Base-by-base conservation (phyloP, 75 land plant genomes). In the Ceratopteris richardii region DNA sequence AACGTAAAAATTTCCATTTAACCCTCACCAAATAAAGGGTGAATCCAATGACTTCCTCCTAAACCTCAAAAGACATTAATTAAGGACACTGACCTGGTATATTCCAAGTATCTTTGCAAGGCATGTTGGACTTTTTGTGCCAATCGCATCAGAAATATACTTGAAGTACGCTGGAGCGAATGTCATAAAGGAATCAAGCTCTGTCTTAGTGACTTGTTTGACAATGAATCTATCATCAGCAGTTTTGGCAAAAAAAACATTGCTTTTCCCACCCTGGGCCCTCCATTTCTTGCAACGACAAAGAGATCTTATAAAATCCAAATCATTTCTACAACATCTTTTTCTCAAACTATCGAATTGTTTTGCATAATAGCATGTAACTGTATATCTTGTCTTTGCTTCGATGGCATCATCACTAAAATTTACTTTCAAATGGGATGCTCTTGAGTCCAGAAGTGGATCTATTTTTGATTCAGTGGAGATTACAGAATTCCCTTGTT, bases 251-350 rank as follows among this genome's bases (percentile, higher is more conserved):
- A 93, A 93, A 70, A 85, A 93, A 0, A 86, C 98, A 72, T 93
- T 93, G 60, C 98, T 93, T 61, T 93, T 93, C 13, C 98, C 98
- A 20, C 98, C n/a, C n/a, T n/a, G n/a, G n/a, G n/a, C n/a, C n/a
- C n/a, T n/a, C n/a, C n/a, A n/a, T n/a, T n/a, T n/a, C 98, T 60
- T 70, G 70, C 98, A 93, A 33, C 98, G 81, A 60, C 98, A 82
- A 26, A 93, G 60, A 19, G 98, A 93, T 26, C 82, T 63, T 24
- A 89, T 47, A 59, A 75, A 93, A 42, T 88, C 90, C 57, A n/a
- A n/a, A n/a, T 80, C 85, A 48, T 63, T 81, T 10, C 82, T 80
- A 61, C 98, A 93, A 65, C 98, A 93, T 57, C 76, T 85, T 57
- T 61, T 80, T 55, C 98, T 69, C 31, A 93, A 78, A 2, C 80